Evolutionary conservation across 352 stramenopile species (phyloP).

Genomic region (Elongisporangium prolatum): DNA sequence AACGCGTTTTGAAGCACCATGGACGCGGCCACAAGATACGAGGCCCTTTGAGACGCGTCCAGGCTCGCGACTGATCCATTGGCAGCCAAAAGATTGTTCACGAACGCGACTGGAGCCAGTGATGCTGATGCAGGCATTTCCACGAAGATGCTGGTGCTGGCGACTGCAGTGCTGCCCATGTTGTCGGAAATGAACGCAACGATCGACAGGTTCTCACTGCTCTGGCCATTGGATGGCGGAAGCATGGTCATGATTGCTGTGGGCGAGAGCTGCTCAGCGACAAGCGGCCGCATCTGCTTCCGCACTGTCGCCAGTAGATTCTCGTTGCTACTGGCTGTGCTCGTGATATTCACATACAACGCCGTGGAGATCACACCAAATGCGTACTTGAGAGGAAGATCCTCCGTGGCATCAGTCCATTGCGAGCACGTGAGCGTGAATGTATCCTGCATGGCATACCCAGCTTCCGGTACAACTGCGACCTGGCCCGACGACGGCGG

Average conservation of each 20-base stretch:
- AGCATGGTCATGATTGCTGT: conserved; percentile 34
- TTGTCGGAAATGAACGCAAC: conserved; percentile 53
- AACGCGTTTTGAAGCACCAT: conserved; percentile 45
- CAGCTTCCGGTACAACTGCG: conserved; percentile 29
- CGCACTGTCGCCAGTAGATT: conserved; percentile 15
- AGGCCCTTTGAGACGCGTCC: conserved; percentile 24
- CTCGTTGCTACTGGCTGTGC: conserved; percentile 2
- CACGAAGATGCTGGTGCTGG: conserved; percentile 19
- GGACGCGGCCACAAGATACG: conserved; percentile 33
- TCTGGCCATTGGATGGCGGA: conserved; percentile 17
- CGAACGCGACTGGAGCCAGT: conserved; percentile 30
- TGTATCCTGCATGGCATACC: conserved; percentile 45
- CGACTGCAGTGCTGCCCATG: conserved; percentile 15
- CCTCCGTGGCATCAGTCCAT: conserved; percentile 56
- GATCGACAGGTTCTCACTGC: conserved; percentile 36
- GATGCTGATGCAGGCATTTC: conserved; percentile 27
- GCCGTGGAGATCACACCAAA: conserved; percentile 45
- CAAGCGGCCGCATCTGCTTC: conserved; percentile 27
- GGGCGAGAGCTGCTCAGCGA: conserved; percentile 32
- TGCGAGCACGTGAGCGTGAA: conserved; percentile 47
- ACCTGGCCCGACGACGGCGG: conserved; percentile 54
- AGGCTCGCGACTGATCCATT: conserved; percentile 2
- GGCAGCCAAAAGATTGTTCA: conserved; percentile 24
- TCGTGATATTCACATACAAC: conserved; percentile 18
- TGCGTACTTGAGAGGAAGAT: conserved; percentile 57